Percentiles rank a stretch among this genome's conserved stretches.
phyloP scores from a whole-genome alignment of 805 yeast genomes.

The Scheffersomyces coipomensis region DNA sequence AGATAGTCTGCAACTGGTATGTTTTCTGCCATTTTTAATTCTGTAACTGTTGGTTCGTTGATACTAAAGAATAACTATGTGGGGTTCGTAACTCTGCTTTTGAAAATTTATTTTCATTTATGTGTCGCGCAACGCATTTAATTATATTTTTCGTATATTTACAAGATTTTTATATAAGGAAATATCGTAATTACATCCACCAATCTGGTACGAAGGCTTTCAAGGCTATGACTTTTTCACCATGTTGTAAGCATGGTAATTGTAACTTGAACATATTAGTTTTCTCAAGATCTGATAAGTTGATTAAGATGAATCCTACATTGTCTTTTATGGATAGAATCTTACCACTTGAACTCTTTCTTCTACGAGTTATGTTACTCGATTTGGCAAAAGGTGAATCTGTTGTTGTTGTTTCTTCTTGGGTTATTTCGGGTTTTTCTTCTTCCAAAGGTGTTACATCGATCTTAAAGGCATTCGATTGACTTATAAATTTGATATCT shows the following conservation, averaged over 20 bases:
- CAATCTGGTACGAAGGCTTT: constrained; percentile 64
- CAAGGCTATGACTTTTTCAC: constrained; percentile 35
- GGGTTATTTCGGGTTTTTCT: constrained; percentile 8
- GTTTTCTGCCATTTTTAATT: constrained; percentile 5
- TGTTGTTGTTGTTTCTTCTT: constrained; percentile 5
- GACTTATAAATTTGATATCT: constrained; percentile 11
- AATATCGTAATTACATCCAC: constrained; percentile 77
- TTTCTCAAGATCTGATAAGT: constrained; percentile 44
- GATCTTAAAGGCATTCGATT: constrained; percentile 11
- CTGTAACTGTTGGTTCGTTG: too few relatives aligned
- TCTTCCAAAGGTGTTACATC: constrained; percentile 20
- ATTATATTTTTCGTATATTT: too few relatives aligned
- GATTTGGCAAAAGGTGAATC: constrained; percentile 41
- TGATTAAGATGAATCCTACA: constrained; percentile 64
- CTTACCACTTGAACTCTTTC: constrained; percentile 54
- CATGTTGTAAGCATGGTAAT: constrained; percentile 19
- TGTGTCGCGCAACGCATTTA: too few relatives aligned
- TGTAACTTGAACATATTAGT: constrained; percentile 31
- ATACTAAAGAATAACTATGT: too few relatives aligned
- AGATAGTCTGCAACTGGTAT: constrained; percentile 16
- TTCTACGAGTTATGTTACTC: constrained; percentile 24
- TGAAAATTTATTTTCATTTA: too few relatives aligned
- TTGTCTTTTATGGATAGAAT: constrained; percentile 56
- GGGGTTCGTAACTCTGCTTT: too few relatives aligned
- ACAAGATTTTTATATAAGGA: too few relatives aligned